A percentile compares a stretch with the other conserved stretches of the same genome.
Evolutionary conservation across 2,329 filamentous ascomycete species (phyloP).

Genomic region (Penicillium verrucosum): DNA sequence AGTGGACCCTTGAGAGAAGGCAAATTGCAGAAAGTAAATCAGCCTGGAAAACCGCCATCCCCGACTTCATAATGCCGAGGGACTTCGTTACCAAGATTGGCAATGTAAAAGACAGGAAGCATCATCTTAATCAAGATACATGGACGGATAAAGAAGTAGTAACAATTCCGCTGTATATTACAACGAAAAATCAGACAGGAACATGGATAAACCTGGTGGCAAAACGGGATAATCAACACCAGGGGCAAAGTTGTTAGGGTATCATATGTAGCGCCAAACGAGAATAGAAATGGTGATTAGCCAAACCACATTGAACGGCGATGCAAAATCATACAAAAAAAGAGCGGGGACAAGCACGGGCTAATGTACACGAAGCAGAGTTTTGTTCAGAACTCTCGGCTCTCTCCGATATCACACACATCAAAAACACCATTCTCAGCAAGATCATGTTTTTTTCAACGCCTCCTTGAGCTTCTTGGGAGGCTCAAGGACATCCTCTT

Average conservation of each 20-base stretch:
- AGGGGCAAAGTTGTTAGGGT: no score
- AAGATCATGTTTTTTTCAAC: constrained; percentile 63
- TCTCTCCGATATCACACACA: constrained; percentile 80
- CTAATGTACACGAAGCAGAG: neutral
- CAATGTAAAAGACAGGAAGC: no score
- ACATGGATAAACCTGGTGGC: no score
- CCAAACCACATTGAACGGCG: no score
- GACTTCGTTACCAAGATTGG: neutral
- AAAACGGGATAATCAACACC: no score
- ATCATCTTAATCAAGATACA: no score
- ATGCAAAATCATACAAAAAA: neutral
- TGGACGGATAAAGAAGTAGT: no score
- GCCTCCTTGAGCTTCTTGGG: constrained; percentile 70
- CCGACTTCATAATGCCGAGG: constrained; percentile 7
- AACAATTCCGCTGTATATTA: no score
- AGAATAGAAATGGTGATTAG: neutral
- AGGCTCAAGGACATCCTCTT: constrained; percentile 82
- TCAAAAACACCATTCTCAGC: constrained; percentile 74
- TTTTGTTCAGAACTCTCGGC: constrained; percentile 62
- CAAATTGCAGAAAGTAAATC: constrained; percentile 1
- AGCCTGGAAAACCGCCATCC: constrained; percentile 7
- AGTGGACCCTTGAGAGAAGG: neutral
- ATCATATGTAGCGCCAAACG: neutral
- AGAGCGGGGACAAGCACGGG: neutral
- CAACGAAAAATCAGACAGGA: no score